phyloP scores from a whole-genome alignment of 257 asterid genomes.

The Forsythia viridissima region DNA sequence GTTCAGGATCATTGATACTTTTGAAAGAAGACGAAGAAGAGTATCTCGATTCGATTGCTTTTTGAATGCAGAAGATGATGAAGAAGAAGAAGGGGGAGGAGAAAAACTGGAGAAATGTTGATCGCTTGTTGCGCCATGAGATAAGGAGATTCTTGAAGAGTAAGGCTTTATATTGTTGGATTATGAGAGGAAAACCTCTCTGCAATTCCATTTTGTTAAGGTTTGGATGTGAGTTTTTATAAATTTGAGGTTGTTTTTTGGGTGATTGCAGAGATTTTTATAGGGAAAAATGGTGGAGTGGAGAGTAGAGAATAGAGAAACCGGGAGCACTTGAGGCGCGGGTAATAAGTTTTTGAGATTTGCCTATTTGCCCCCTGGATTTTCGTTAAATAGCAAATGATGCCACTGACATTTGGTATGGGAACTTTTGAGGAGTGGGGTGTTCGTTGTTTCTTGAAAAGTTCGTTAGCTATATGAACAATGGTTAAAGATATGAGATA shows the following conservation, averaged over 20 bases:
- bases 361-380: slow-evolving; percentile 14
- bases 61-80: slow-evolving; percentile 71
- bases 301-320: neutral
- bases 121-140: slow-evolving; percentile 75
- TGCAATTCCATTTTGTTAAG: slow-evolving; percentile 46
- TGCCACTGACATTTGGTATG: neutral
- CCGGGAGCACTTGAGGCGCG: slow-evolving; percentile 23
- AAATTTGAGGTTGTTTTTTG: neutral
- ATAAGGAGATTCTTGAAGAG: slow-evolving; percentile 60
- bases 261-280: slow-evolving; percentile 9
- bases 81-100: slow-evolving; percentile 82
- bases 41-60: slow-evolving; percentile 60
- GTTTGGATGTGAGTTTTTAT: neutral
- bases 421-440: too few relatives aligned
- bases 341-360: slow-evolving; percentile 21
- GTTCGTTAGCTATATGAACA: too few relatives aligned
- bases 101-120: slow-evolving; percentile 71
- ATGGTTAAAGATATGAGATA: too few relatives aligned
- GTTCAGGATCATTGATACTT: slow-evolving; percentile 44
- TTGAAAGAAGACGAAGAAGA: slow-evolving; percentile 51
- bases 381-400: slow-evolving; percentile 1
- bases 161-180: slow-evolving; percentile 70
- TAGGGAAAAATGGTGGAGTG: neutral
- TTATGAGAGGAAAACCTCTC: slow-evolving; percentile 57
- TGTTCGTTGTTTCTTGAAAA: too few relatives aligned